Evolutionary conservation across 352 stramenopile species (phyloP), one percentile per base, ranked within the genome.

Genomic region (Pythium pyrilobum): DNA sequence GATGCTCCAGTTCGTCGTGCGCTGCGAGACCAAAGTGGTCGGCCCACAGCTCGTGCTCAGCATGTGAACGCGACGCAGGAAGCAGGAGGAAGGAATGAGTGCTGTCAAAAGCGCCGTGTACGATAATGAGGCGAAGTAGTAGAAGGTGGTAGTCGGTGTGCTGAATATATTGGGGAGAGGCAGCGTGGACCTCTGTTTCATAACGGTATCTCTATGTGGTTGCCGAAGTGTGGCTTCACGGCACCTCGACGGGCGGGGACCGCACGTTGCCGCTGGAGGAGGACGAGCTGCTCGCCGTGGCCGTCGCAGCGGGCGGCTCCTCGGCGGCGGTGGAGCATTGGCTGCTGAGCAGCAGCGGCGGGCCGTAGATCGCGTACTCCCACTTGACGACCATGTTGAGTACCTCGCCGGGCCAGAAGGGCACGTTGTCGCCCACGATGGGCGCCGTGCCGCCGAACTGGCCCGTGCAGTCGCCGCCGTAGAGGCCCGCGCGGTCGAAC

Each of bases 1-100:
- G 65, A 85, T 81, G 56, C 69, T 89, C 16, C 56, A 81, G 59
- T 85, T 87, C 49, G 74, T 75, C 43, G 39, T 89, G 50, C 69
- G 72, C 20, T 76, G 74, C 63, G 78, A 89, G 51, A 64, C 56
- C 23, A 62, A 72, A 28, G 72, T 79, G 29, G 48, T 81, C 5
- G 76, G 76, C 3, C 77, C 70, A 13, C 52, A 60, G 32, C 56
- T 71, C 5, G 51, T 77, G 20, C 56, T 85, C 15, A 10, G 44
- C 21, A 55, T 50, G 42, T 61, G 53, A 55, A 41, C 45, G 13
- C 8, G 31, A 20, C 20, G 15, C 16, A 38, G 10, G 8, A 8
- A 27, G 23, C 28, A 5, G 25, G 23, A 43, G 15, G 15, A 38
- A 16, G 18, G 10, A 20, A 5, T 49, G n/a, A n/a, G n/a, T n/a